phyloP scores from a whole-genome alignment of 2,329 filamentous ascomycete genomes.

The Monosporascus cannonballus region DNA sequence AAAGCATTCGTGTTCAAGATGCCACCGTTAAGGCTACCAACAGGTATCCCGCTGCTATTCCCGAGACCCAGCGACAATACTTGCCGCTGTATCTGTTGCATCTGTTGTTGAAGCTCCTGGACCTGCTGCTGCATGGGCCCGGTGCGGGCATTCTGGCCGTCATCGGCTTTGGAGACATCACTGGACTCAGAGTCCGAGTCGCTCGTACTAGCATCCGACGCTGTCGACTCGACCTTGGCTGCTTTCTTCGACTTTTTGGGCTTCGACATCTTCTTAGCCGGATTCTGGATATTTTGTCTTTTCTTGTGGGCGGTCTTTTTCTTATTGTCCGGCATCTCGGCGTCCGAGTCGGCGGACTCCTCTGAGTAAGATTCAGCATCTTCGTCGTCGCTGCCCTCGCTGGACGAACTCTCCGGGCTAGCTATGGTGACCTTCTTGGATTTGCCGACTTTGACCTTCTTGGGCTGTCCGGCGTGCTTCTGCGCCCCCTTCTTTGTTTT shows the following conservation, averaged over 20 bases:
- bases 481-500: constrained; percentile 16
- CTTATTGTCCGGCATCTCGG: background rate
- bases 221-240: background rate
- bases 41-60: background rate
- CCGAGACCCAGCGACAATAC: constrained; percentile 4
- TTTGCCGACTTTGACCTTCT: constrained; percentile 6
- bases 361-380: constrained; percentile 11
- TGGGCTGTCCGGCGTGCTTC: constrained; percentile 9
- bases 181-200: constrained; percentile 21
- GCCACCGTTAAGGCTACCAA: background rate
- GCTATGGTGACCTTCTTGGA: constrained; percentile 14
- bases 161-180: constrained; percentile 10
- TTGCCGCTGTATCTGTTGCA: constrained; percentile 14
- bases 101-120: constrained; percentile 20
- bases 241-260: constrained; percentile 13
- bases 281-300: constrained; percentile 1
- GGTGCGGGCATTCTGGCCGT: constrained; percentile 9
- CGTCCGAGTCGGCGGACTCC: constrained; percentile 3
- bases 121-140: constrained; percentile 12
- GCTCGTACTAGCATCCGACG: constrained; percentile 4
- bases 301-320: background rate
- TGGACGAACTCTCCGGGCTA: constrained; percentile 1
- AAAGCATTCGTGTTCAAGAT: constrained; percentile 1
- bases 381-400: constrained; percentile 6
- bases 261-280: constrained; percentile 10